Conservation (phyloP, 495 filamentous ascomycete species). For the Penicillium paxilli region DNA sequence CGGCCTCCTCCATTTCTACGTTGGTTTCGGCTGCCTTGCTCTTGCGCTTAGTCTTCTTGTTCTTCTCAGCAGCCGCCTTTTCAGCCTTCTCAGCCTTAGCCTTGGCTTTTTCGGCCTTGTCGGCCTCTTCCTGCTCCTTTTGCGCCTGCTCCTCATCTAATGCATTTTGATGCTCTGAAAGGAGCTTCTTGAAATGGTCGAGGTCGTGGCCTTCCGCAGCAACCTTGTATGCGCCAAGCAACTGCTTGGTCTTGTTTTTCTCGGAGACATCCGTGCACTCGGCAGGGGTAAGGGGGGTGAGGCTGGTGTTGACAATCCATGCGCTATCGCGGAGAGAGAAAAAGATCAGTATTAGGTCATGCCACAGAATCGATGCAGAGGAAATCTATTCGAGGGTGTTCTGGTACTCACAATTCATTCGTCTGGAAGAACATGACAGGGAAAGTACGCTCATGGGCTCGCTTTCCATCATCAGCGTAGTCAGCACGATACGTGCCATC, state of each 20-base stretch:
- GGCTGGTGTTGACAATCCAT: constrained; percentile 79
- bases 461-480: constrained; percentile 79
- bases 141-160: constrained; percentile 29
- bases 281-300: constrained; percentile 71
- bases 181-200: constrained; percentile 72
- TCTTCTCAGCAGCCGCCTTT: constrained; percentile 57
- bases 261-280: constrained; percentile 62
- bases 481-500: constrained; percentile 85
- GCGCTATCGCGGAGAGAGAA: constrained; percentile 51
- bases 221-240: constrained; percentile 71
- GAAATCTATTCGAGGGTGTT: background rate
- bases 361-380: background rate
- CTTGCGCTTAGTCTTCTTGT: constrained; percentile 37
- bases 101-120: constrained; percentile 49
- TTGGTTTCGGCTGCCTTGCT: constrained; percentile 56
- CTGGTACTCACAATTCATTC: constrained; percentile 84
- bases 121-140: constrained; percentile 53
- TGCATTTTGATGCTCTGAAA: constrained; percentile 59
- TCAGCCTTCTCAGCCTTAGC: constrained; percentile 58
- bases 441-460: constrained; percentile 77
- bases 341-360: constrained; percentile 9
- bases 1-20: constrained; percentile 73
- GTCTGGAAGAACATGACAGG: constrained; percentile 92
- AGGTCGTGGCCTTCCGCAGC: constrained; percentile 72
- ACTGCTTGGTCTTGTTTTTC: constrained; percentile 71